A percentile compares a stretch with the other conserved stretches of the same genome.
Conservation (phyloP, 2,329 filamentous ascomycete species). For the Hymenoscyphus repandus region DNA sequence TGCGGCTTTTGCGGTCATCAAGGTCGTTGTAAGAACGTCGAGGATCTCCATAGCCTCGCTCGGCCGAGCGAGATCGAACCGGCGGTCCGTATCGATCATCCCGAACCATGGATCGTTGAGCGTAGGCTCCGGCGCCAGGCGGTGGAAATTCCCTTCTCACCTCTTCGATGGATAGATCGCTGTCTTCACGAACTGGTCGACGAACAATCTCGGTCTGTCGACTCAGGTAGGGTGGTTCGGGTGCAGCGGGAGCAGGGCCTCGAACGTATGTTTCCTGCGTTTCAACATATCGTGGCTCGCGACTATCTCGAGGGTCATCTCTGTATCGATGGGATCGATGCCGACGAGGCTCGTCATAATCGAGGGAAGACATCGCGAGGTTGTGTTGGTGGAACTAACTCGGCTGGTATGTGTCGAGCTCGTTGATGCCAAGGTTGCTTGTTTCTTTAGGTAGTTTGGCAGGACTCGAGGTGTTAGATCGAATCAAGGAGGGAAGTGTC, state of each 20-base stretch:
- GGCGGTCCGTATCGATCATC: constrained; percentile 34
- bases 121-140: constrained; percentile 30
- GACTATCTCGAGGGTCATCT: constrained; percentile 30
- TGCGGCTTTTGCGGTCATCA: constrained; percentile 42
- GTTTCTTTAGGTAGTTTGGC: background rate
- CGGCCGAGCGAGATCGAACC: constrained; percentile 60
- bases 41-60: constrained; percentile 50
- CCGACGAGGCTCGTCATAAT: constrained; percentile 25
- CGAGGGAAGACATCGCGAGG: constrained; percentile 24
- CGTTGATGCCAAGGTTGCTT: background rate
- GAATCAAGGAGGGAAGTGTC: too few species aligned
- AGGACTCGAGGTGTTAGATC: background rate
- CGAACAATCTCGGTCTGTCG: constrained; percentile 53
- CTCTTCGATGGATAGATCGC: constrained; percentile 72
- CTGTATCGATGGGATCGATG: constrained; percentile 27
- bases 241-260: constrained; percentile 18
- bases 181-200: constrained; percentile 60
- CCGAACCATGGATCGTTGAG: constrained; percentile 22
- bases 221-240: constrained; percentile 24
- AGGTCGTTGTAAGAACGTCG: constrained; percentile 42
- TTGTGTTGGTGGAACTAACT: background rate
- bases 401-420: background rate
- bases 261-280: constrained; percentile 32
- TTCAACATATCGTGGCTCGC: constrained; percentile 49
- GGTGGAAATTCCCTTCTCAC: constrained; percentile 80